phyloP scores from a whole-genome alignment of 768 basidiomycete genomes.

The Lactifluus volemus region DNA sequence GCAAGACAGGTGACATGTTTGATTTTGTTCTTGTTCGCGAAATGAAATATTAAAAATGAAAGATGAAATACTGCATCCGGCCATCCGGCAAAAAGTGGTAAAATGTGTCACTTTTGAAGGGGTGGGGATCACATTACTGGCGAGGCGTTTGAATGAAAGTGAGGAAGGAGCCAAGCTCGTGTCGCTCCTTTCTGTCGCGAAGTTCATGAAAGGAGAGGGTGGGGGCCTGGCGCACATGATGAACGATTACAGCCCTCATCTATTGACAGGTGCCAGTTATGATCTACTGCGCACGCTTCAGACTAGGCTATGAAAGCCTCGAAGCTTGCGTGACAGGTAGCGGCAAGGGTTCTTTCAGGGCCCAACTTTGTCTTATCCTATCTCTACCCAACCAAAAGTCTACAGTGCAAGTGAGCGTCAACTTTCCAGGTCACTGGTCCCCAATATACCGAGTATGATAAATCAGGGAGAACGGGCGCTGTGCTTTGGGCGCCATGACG shows the following conservation, averaged over 20 bases:
- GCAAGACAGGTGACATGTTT: background rate
- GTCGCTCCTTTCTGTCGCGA: background rate
- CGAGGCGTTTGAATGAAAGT: no score
- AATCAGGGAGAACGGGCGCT: no score
- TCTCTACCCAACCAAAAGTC: no score
- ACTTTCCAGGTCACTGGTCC: no score
- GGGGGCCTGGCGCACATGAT: background rate
- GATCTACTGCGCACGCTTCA: background rate
- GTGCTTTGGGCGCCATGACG: background rate
- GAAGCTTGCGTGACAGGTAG: background rate
- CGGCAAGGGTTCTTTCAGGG: background rate
- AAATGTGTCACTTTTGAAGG: background rate
- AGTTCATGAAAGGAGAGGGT: background rate
- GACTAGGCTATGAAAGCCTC: background rate
- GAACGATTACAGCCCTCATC: background rate
- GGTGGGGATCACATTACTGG: background rate
- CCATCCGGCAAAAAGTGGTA: no score
- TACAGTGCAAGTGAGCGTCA: no score
- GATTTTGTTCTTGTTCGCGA: background rate
- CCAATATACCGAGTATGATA: no score
- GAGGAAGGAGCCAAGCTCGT: background rate
- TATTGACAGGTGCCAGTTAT: no score
- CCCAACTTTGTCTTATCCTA: no score
- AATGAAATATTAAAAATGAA: background rate
- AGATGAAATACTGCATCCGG: background rate